Evolutionary conservation across 345 rosid species (phyloP).

Genomic region (Syzygium aqueum): DNA sequence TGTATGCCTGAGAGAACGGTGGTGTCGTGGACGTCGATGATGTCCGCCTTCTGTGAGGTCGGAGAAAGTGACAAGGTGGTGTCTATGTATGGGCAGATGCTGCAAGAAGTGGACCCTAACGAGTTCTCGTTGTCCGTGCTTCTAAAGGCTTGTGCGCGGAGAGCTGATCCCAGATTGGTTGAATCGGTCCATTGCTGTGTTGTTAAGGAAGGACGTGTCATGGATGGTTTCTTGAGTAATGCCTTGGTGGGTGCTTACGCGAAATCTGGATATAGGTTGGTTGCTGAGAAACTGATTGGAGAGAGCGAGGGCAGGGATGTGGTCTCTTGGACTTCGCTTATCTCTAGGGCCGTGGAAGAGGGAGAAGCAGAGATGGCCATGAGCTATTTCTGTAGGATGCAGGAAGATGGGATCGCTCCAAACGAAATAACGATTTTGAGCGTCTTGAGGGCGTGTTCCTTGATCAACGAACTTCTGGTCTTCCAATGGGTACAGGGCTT

Average conservation of each 20-base stretch:
- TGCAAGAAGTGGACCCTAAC: conserved; percentile 19
- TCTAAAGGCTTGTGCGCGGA: conserved; percentile 21
- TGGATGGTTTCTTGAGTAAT: conserved; percentile 29
- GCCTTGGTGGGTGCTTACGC: conserved; percentile 77
- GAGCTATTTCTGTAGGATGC: conserved; percentile 44
- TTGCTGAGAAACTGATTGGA: conserved; percentile 53
- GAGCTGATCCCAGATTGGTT: conserved; percentile 5
- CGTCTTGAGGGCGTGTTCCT: conserved; percentile 51
- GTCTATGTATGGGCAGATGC: conserved; percentile 13
- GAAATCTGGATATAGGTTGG: conserved; percentile 34
- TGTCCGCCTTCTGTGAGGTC: conserved; percentile 13
- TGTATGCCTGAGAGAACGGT: conserved; percentile 34
- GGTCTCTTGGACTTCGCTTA: conserved; percentile 68
- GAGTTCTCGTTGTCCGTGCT: conserved; percentile 31
- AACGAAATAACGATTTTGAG: conserved; percentile 65
- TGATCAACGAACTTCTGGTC: conserved; percentile 34
- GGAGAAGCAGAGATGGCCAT: conserved; percentile 51
- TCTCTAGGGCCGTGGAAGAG: conserved; percentile 48
- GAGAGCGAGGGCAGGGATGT: conserved; percentile 43
- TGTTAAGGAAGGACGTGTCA: conserved; percentile 17
- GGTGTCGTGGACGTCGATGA: conserved; percentile 36
- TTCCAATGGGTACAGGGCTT: conserved; percentile 20
- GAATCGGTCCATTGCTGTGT: conserved; percentile 24
- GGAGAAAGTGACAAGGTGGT: conserved; percentile 12
- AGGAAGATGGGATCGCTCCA: conserved; percentile 42